Base-by-base conservation (phyloP, 805 yeast genomes). In the Maudiozyma bulderi region DNA sequence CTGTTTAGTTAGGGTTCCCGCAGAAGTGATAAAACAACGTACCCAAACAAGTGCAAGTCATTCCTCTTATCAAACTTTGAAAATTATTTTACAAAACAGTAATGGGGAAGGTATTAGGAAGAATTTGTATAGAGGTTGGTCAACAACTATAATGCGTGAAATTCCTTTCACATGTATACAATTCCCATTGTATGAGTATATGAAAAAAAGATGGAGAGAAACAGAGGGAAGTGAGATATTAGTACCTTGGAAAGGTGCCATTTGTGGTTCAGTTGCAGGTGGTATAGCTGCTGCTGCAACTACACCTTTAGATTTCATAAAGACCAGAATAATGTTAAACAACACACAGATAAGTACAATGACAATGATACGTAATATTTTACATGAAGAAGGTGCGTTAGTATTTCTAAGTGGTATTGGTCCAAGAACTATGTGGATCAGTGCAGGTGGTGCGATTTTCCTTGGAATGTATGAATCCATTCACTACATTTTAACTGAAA, bases 371-470 rank as follows among this genome's bases (percentile, higher is more conserved):
- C 67, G 61, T 34, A 72, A 69, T 9, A 74, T 90, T 45, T 65
- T 74, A n/a, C 62, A 60, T 20, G 89, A 85, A 49, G 96, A 89
- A 62, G 97, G 97, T 0, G 68, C 72, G 40, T 56, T 62, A 7
- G 88, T 84, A 0, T 88, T 93, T 55, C 77, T 80, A 62, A 77
- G 77, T 45, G 99, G 99, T 11, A 75, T 91, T 30, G 97, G 95
- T 0, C 98, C 99, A 5, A 76, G 99, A 64, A 90, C 97, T 0
- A 74, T 86, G 79, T 93, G 99, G 99, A 91, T 93, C 50, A 83
- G 95, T 69, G 93, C 95, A 5, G 99, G 99, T 20, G 99, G 99
- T 31, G 96, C 98, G 14, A 89, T 95, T 14, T 93, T 95, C 71
- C 72, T 93, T 49, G 99, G 99, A 5, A 86, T 87, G 48, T 93